Evolutionary conservation across 495 filamentous ascomycete species (phyloP).

Genomic region (Halenospora varia): DNA sequence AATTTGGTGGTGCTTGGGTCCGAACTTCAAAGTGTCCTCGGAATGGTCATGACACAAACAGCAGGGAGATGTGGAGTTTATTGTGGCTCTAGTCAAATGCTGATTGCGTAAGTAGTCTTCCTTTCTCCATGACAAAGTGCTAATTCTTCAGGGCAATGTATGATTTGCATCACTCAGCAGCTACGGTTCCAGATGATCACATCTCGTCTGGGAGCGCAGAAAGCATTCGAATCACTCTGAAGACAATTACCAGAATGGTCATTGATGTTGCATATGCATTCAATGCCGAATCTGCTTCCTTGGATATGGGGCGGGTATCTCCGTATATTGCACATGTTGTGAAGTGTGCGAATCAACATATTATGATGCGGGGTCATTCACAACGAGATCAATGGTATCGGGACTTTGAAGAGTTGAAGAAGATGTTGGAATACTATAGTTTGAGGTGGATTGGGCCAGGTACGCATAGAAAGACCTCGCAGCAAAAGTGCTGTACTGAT

Average conservation of each 20-base stretch:
- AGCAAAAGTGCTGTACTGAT: too few species aligned
- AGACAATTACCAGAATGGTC: slow-evolving; percentile 23
- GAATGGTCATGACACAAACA: slow-evolving; percentile 25
- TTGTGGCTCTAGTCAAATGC: slow-evolving; percentile 27
- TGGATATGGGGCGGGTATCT: slow-evolving; percentile 6
- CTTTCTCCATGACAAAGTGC: background rate
- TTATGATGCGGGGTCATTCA: slow-evolving; percentile 5
- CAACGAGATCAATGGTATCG: slow-evolving; percentile 5
- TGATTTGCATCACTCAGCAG: slow-evolving; percentile 19
- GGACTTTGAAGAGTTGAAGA: slow-evolving; percentile 21
- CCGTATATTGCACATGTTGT: slow-evolving; percentile 15
- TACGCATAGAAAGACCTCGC: too few species aligned
- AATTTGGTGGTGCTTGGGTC: slow-evolving; percentile 15
- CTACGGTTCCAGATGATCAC: slow-evolving; percentile 4
- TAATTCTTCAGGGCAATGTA: slow-evolving; percentile 15
- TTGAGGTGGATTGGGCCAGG: slow-evolving; percentile 13
- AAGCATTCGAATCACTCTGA: slow-evolving; percentile 12
- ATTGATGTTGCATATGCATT: slow-evolving; percentile 22
- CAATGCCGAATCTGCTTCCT: slow-evolving; percentile 7
- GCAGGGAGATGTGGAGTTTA: slow-evolving; percentile 20
- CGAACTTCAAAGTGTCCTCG: slow-evolving; percentile 22
- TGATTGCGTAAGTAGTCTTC: slow-evolving; percentile 24
- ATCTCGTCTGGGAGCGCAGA: slow-evolving; percentile 2
- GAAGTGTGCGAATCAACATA: slow-evolving; percentile 13
- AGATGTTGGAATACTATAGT: slow-evolving; percentile 12